Evolutionary conservation across 2,329 filamentous ascomycete species (phyloP), one percentile per base, ranked within the genome.

Genomic region (Fusarium palustre): DNA sequence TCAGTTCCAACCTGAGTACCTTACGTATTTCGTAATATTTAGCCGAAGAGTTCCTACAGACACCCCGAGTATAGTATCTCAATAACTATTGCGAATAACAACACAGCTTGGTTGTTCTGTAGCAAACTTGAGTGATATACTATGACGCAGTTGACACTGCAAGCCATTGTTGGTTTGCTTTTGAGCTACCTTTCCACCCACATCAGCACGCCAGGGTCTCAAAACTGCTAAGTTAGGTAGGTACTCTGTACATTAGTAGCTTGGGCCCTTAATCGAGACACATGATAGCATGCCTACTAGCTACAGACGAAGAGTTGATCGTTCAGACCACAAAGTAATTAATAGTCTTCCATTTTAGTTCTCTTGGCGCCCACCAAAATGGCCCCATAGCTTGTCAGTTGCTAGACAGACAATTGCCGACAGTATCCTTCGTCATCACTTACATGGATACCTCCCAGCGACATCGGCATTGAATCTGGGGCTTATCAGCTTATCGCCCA

Each of bases 401-500:
- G 24, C 28, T 41, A 10, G 38, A 20, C 16, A 36, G 31, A 16
- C 28, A 31, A 59, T 47, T 57, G 42, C 58, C 45, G 49, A 55
- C 45, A 33, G 22, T 50, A 55, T 60, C 33, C 55, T 55, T 64
- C 39, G 24, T 65, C 64, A 60, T 60, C 7, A 20, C 52, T 30
- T 38, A 47, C 42, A 36, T 38, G 48, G 24, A 39, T 39, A 31
- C 34, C 24, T 52, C 34, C 6, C 33, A 59, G 72, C 72, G 72
- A 74, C 59, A 70, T 66, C 72, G 72, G 67, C 69, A 63, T 41
- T 15, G 24, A 57, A 60, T 33, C 58, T 46, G 57, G 64, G 64
- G 59, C 68, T 73, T 75, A 75, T 75, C 73, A 52, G 69, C 62
- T 75, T 75, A 75, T 75, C 73, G 62, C 31, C 25, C 62, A 67